Evolutionary conservation across 1,139 yeast genomes (phyloP).

Genomic region (Diutina catenulata): DNA sequence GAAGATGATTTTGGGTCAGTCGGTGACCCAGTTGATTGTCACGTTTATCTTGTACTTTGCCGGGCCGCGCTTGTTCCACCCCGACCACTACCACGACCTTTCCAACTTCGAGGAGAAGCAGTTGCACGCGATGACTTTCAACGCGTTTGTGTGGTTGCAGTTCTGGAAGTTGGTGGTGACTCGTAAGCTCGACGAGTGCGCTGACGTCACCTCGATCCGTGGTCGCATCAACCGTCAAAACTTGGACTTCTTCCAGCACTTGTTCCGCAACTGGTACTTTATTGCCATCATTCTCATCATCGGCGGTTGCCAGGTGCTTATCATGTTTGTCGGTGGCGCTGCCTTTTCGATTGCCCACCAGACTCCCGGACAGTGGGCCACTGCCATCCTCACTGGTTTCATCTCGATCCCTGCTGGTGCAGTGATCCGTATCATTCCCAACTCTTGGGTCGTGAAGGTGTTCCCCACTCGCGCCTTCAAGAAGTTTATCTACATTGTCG

Average conservation of each 20-base stretch:
- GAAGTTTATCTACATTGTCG: constrained; percentile 30
- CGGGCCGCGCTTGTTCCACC: constrained; percentile 52
- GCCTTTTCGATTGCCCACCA: constrained; percentile 78
- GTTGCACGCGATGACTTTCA: constrained; percentile 78
- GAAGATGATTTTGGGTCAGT: constrained; percentile 95
- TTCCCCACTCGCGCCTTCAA: constrained; percentile 59
- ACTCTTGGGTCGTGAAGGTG: constrained; percentile 53
- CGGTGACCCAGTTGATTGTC: constrained; percentile 61
- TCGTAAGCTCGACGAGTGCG: constrained; percentile 84
- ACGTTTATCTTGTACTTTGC: constrained; percentile 77
- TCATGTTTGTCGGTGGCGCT: constrained; percentile 96
- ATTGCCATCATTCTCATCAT: constrained; percentile 59
- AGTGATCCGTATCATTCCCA: constrained; percentile 71
- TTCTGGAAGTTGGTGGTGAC: constrained; percentile 88
- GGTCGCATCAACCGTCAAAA: constrained; percentile 49
- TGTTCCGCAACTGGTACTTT: constrained; percentile 76
- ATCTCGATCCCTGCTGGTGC: constrained; percentile 73
- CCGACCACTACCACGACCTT: constrained; percentile 14
- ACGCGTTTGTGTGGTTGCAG: constrained; percentile 96
- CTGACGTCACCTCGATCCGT: constrained; percentile 43
- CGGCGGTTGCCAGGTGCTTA: constrained; percentile 73
- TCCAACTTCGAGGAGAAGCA: constrained; percentile 41
- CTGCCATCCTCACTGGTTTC: constrained; percentile 76
- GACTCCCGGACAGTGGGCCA: constrained; percentile 81
- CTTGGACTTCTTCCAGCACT: constrained; percentile 67